Conservation (phyloP, 2,329 filamentous ascomycete genomes). For the Aureobasidium lini region DNA sequence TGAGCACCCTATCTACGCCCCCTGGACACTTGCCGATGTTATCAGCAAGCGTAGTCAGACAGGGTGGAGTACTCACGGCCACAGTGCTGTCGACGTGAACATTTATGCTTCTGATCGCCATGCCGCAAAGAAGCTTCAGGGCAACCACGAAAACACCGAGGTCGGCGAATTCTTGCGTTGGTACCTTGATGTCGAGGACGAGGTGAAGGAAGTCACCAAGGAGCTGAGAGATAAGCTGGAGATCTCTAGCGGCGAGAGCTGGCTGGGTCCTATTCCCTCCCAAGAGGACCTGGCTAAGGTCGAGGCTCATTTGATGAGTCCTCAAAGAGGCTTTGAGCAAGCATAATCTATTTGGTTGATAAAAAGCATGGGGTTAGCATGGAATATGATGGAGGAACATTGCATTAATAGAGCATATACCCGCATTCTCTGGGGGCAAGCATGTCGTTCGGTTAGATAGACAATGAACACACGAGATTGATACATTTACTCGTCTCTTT, state of each 20-base stretch:
- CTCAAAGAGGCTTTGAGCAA: conserved; percentile 4
- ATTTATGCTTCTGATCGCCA: conserved; percentile 75
- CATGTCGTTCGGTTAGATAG: background rate
- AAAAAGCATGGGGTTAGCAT: background rate
- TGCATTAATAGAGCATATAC: conserved; percentile 9
- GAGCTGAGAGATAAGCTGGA: conserved; percentile 57
- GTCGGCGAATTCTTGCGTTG: conserved; percentile 72
- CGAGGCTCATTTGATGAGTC: conserved; percentile 1
- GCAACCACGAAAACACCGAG: conserved; percentile 94
- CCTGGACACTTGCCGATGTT: conserved; percentile 70
- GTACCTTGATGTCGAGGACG: conserved; percentile 75
- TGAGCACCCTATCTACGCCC: conserved; percentile 46
- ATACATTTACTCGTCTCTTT: background rate
- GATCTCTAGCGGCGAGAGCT: conserved; percentile 27
- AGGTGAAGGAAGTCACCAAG: conserved; percentile 69
- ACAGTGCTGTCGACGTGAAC: conserved; percentile 85
- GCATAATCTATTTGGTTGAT: background rate
- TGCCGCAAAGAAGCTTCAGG: conserved; percentile 56
- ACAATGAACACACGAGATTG: background rate
- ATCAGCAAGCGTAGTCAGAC: conserved; percentile 80
- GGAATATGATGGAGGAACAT: background rate
- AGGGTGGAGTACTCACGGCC: conserved; percentile 91
- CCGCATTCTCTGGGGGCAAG: background rate
- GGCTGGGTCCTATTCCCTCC: conserved; percentile 36
- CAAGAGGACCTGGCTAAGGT: background rate